These are phyloP conservation scores for Colletotrichum liriopes DNA, from an alignment of 2,329 filamentous ascomycete species.

Conservation along the genomic window DNA sequence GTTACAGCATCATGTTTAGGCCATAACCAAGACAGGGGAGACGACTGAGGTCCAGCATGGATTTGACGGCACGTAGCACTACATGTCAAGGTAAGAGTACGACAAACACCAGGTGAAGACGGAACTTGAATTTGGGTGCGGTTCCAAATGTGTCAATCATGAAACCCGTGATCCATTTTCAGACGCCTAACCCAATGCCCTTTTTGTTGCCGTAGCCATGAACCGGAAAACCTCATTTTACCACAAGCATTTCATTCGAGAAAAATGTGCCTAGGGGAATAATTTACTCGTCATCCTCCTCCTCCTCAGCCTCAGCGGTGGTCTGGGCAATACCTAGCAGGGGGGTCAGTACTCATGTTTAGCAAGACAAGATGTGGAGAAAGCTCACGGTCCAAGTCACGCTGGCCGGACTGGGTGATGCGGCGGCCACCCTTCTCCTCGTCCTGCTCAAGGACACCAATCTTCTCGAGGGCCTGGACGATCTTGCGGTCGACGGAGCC, in stretches of 20 bases:
- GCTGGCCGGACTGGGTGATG: constrained; percentile 98
- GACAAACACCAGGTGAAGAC: constrained; percentile 20
- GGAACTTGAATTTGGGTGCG: constrained; percentile 36
- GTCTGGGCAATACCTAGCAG: constrained; percentile 81
- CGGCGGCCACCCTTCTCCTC: constrained; percentile 99
- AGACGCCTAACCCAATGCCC: constrained; percentile 41
- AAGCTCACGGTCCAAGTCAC: constrained; percentile 91
- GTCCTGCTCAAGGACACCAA: constrained; percentile 96
- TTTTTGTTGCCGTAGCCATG: constrained; percentile 29
- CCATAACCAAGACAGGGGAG: not conserved
- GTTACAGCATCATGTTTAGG: not conserved
- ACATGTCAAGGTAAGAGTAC: constrained; percentile 5
- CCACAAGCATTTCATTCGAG: constrained; percentile 20
- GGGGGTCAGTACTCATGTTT: constrained; percentile 19
- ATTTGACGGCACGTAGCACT: not conserved
- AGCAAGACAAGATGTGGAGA: not conserved
- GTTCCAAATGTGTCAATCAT: constrained; percentile 32
- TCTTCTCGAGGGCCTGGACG: constrained; percentile 98
- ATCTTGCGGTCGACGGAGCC: constrained; percentile 98
- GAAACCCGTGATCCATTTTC: constrained; percentile 42
- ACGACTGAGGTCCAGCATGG: no score
- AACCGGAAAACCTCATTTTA: constrained; percentile 32
- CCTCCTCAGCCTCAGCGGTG: constrained; percentile 80
- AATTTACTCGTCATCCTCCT: constrained; percentile 77
- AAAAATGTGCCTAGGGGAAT: constrained; percentile 8